Conservation (phyloP, 352 stramenopile genomes). For the Globisporangium megalacanthum region DNA sequence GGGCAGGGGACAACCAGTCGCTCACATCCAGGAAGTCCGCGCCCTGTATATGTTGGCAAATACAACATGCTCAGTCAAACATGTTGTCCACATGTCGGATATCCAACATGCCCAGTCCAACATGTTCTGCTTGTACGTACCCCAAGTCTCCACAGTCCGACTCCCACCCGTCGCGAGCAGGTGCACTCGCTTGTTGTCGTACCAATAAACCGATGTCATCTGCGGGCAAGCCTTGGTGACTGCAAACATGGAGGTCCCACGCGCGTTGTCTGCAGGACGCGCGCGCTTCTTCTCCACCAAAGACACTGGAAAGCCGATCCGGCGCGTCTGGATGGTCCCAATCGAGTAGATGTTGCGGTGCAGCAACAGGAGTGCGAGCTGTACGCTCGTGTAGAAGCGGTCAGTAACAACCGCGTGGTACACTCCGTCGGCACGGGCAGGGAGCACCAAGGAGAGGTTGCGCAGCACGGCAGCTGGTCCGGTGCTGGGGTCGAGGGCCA, state of each 20-base stretch:
- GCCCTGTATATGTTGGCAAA: neutral
- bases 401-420: neutral
- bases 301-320: neutral
- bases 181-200: neutral
- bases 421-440: neutral
- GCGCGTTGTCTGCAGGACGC: no score
- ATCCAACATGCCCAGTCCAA: neutral
- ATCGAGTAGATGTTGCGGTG: no score
- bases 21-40: neutral
- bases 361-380: neutral
- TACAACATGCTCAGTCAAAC: no score
- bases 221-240: neutral
- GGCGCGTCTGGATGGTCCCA: neutral
- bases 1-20: neutral
- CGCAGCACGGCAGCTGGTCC: neutral
- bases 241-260: neutral
- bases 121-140: neutral
- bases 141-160: neutral
- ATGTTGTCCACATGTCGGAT: no score
- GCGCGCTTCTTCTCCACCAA: neutral
- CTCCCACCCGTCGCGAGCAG: neutral
- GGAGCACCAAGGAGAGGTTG: neutral
- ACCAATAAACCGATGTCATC: neutral
- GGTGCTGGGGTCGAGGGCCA: neutral
- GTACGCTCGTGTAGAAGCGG: neutral